Base-by-base conservation (phyloP, 1,284 basidiomycete species). In the Malassezia sympodialis region DNA sequence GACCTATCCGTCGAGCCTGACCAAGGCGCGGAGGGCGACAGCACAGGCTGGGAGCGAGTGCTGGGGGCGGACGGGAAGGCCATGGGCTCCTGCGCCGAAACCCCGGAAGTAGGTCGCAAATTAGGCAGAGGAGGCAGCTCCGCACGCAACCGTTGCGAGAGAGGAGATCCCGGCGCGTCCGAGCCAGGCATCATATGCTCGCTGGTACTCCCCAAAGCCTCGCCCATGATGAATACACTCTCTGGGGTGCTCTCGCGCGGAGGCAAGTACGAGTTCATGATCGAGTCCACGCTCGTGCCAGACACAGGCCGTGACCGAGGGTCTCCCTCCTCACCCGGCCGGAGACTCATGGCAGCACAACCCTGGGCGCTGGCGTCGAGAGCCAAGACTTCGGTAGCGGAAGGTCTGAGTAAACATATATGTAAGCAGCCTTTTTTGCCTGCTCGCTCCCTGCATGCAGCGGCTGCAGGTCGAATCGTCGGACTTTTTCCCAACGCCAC, bases 181-280 rank as follows among this genome's bases (percentile, higher is more conserved):
- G 14, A 32, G 11, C 4, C 0, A n/a, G 48, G 30, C 24, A 41
- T 12, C 26, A 19, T 19, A 51, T 24, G 21, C 32, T 27, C 19
- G 49, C 40, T 39, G 26, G 40, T 34, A 7, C 49, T 41, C 1
- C 49, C 51, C 19, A 48, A 8, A 1, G 51, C 51, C 32, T 53
- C 44, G 17, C 51, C 51, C 15, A 48, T 15, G 24, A 53, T 39
- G 14, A 44, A 47, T 1, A 24, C 37, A 39, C 37, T 39, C 10
- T 39, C 37, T 4, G 37, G 37, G 2, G 37, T 39, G 37, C 37
- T 39, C 37, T 39, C 37, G 10, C 37, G 37, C 17, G 37, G 27
- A 14, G 30, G 42, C 26, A 43, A 26, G 40, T 53, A 53, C 8
- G 51, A 32, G 26, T 53, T 28, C 51, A 53, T 47, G 19, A 50